Evolutionary conservation across 2,329 filamentous ascomycete species (phyloP).

Genomic region (Aspergillus viridinutans): DNA sequence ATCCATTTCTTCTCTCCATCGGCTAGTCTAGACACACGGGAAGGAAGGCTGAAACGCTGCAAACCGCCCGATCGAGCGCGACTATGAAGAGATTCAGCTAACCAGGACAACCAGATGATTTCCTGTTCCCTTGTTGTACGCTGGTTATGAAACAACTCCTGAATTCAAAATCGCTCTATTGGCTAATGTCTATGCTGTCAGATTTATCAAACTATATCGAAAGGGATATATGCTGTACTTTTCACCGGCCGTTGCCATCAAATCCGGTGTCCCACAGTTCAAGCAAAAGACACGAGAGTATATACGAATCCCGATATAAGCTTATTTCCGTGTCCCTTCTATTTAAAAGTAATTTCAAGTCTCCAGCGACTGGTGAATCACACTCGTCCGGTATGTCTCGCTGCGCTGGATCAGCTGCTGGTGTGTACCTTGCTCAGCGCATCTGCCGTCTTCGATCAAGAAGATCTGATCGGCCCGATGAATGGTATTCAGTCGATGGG

Average conservation of each 20-base stretch:
- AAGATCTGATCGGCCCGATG: slow-evolving; percentile 76
- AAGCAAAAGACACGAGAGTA: neutral
- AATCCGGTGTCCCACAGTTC: neutral
- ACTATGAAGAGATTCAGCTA: too few relatives aligned
- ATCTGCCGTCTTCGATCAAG: slow-evolving; percentile 45
- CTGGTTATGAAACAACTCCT: neutral
- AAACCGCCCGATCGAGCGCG: too few relatives aligned
- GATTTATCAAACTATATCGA: neutral
- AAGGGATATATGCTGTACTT: neutral
- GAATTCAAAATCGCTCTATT: neutral
- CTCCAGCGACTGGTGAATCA: slow-evolving; percentile 46
- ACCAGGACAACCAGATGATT: too few relatives aligned
- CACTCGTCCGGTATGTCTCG: slow-evolving; percentile 49
- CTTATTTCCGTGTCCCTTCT: neutral
- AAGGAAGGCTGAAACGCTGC: too few relatives aligned
- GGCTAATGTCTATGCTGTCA: neutral
- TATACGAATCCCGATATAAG: neutral
- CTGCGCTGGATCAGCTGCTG: slow-evolving; percentile 46
- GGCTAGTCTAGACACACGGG: too few relatives aligned
- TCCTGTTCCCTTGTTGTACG: neutral
- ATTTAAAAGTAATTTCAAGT: slow-evolving; percentile 10
- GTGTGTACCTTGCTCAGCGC: slow-evolving; percentile 48
- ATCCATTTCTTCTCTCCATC: too few relatives aligned
- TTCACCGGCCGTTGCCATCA: neutral
- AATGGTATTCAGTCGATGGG: slow-evolving; percentile 41